Evolutionary conservation across 2,329 filamentous ascomycete genomes (phyloP).

Genomic region (Aspergillus udagawae): DNA sequence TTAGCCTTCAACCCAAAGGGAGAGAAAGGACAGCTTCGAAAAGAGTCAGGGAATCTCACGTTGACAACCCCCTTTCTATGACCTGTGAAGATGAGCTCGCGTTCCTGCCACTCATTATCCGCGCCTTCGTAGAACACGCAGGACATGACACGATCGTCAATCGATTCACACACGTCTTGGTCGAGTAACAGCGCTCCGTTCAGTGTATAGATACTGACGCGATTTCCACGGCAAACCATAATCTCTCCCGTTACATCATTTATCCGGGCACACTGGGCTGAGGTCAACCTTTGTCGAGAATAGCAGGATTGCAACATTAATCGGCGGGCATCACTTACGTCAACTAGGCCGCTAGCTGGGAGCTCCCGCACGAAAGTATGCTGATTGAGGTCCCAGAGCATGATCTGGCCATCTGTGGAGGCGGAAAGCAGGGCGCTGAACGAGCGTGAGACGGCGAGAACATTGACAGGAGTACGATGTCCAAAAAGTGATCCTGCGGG

Average conservation of each 20-base stretch:
- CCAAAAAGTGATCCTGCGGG: constrained; percentile 81
- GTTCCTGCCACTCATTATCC: constrained; percentile 87
- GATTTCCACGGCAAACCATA: constrained; percentile 72
- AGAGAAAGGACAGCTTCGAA: constrained; percentile 14
- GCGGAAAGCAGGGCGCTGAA: constrained; percentile 86
- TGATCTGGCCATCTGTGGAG: constrained; percentile 73
- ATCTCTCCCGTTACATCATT: constrained; percentile 91
- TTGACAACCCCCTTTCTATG: constrained; percentile 82
- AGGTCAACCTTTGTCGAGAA: constrained; percentile 3
- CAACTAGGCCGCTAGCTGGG: constrained; percentile 51
- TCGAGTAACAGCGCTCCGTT: constrained; percentile 81
- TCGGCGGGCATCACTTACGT: constrained; percentile 29
- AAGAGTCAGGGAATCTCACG: constrained; percentile 28
- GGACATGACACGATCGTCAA: constrained; percentile 72
- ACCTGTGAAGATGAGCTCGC: constrained; percentile 81
- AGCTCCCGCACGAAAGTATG: constrained; percentile 79
- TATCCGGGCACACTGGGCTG: constrained; percentile 71
- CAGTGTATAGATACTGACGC: constrained; percentile 75
- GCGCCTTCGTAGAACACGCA: constrained; percentile 92
- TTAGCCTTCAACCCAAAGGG: constrained; percentile 7
- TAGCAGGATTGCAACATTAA: neutral
- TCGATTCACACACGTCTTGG: constrained; percentile 69
- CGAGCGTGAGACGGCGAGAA: constrained; percentile 78
- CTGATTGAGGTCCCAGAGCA: constrained; percentile 92
- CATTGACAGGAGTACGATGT: constrained; percentile 77